These are phyloP conservation scores for Alternaria consortialis DNA, from an alignment of 2,329 filamentous ascomycete genomes.

Conservation along the genomic window DNA sequence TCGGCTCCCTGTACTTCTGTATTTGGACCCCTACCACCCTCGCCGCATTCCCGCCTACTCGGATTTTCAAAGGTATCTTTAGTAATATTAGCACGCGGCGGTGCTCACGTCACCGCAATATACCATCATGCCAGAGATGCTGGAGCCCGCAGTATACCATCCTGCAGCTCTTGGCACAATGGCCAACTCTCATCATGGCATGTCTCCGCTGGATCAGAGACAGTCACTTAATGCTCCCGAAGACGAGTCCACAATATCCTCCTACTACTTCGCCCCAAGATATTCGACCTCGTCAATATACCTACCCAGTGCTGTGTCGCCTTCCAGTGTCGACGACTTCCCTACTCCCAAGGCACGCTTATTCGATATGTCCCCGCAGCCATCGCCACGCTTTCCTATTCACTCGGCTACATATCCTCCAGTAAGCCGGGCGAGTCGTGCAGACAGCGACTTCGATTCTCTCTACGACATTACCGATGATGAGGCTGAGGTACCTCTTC, in stretches of 20 bases:
- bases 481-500: slow-evolving; percentile 66
- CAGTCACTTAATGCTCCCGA: slow-evolving; percentile 70
- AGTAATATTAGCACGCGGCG: slow-evolving; percentile 51
- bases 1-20: slow-evolving; percentile 30
- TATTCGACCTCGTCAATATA: slow-evolving; percentile 44
- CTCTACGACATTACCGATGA: slow-evolving; percentile 86
- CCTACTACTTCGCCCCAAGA: slow-evolving; percentile 52
- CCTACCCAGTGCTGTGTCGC: slow-evolving; percentile 48
- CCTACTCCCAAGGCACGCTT: slow-evolving; percentile 75
- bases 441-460: slow-evolving; percentile 81
- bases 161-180: slow-evolving; percentile 38
- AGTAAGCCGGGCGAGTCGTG: slow-evolving; percentile 72
- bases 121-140: slow-evolving; percentile 57
- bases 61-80: slow-evolving; percentile 42
- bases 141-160: slow-evolving; percentile 61
- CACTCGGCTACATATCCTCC: slow-evolving; percentile 53
- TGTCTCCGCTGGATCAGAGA: slow-evolving; percentile 65
- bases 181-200: slow-evolving; percentile 34
- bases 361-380: slow-evolving; percentile 60
- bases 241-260: slow-evolving; percentile 47
- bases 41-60: slow-evolving; percentile 30
- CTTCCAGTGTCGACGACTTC: slow-evolving; percentile 67
- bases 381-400: slow-evolving; percentile 60
- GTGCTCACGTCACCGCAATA: slow-evolving; percentile 50
- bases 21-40: slow-evolving; percentile 29